Percentiles rank a stretch among this genome's conserved stretches.
phyloP scores from a whole-genome alignment of 768 basidiomycete genomes.

The Harrya chromipes region DNA sequence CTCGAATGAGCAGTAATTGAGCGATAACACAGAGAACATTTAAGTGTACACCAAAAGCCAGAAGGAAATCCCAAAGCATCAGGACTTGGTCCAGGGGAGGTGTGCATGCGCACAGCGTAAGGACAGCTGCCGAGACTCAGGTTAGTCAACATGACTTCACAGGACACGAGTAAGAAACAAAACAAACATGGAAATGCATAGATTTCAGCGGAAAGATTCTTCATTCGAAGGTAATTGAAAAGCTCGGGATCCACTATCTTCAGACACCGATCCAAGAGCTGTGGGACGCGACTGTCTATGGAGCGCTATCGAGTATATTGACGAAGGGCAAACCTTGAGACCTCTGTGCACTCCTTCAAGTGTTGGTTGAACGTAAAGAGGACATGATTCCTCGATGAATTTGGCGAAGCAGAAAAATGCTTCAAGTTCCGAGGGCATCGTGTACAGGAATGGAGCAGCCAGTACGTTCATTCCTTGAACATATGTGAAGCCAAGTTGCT shows the following conservation, averaged over 20 bases:
- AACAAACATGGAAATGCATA: conserved; percentile 95
- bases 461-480: conserved; percentile 99
- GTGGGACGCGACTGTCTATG: conserved; percentile 1
- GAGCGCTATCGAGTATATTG: background rate
- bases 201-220: conserved; percentile 92
- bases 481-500: conserved; percentile 89
- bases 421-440: conserved; percentile 96
- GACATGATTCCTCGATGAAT: conserved; percentile 94
- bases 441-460: conserved; percentile 95
- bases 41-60: conserved; percentile 94
- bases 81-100: conserved; percentile 95
- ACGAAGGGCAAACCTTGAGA: conserved; percentile 61
- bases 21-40: conserved; percentile 98
- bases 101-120: conserved; percentile 95
- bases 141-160: background rate
- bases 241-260: conserved; percentile 89
- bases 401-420: conserved; percentile 96
- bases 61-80: conserved; percentile 94
- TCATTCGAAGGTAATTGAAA: conserved; percentile 75
- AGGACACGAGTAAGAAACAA: background rate
- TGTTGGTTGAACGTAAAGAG: conserved; percentile 95
- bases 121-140: conserved; percentile 55
- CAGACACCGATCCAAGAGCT: conserved; percentile 92
- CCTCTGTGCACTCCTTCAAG: conserved; percentile 95
- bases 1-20: conserved; percentile 85